These are phyloP conservation scores for Geranomyces michiganensis DNA, from an alignment of 192 early-diverging fungal genomes.

Conservation along the genomic window DNA sequence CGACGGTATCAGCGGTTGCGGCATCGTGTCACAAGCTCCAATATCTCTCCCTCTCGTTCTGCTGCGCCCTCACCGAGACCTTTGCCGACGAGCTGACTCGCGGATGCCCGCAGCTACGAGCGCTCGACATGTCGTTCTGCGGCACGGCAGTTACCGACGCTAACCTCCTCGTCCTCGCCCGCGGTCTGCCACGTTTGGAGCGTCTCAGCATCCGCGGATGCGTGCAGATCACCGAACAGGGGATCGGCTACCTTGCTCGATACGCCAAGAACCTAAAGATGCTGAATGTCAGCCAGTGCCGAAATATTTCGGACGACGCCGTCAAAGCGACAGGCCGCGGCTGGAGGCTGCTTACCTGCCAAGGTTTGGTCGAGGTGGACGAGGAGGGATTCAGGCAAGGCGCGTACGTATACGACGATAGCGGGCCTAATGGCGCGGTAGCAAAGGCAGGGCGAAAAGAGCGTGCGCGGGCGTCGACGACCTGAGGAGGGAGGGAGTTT, in stretches of 20 bases:
- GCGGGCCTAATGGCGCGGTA: neutral
- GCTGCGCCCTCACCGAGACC: constrained; percentile 72
- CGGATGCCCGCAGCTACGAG: constrained; percentile 47
- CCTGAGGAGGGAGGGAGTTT: constrained; percentile 10
- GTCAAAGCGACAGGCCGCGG: constrained; percentile 18
- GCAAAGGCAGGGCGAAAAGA: neutral
- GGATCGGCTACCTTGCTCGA: constrained; percentile 23
- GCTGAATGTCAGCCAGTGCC: constrained; percentile 45
- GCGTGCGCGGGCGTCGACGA: constrained; percentile 23
- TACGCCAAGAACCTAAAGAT: constrained; percentile 21
- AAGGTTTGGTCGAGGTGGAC: constrained; percentile 29
- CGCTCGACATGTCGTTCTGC: constrained; percentile 72
- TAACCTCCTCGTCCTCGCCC: constrained; percentile 47
- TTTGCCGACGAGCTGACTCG: constrained; percentile 45
- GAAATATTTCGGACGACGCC: constrained; percentile 8
- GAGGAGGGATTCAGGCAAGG: constrained; percentile 25
- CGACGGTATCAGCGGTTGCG: constrained; percentile 58
- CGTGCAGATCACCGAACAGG: constrained; percentile 48
- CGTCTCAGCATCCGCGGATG: constrained; percentile 60
- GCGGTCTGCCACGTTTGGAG: constrained; percentile 41
- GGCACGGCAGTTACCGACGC: constrained; percentile 74
- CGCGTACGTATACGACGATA: neutral
- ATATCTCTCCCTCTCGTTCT: constrained; percentile 69
- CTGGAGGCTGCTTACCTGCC: constrained; percentile 39
- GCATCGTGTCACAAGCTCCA: constrained; percentile 57